phyloP scores from a whole-genome alignment of 768 basidiomycete species.

The Saitozyma podzolica region DNA sequence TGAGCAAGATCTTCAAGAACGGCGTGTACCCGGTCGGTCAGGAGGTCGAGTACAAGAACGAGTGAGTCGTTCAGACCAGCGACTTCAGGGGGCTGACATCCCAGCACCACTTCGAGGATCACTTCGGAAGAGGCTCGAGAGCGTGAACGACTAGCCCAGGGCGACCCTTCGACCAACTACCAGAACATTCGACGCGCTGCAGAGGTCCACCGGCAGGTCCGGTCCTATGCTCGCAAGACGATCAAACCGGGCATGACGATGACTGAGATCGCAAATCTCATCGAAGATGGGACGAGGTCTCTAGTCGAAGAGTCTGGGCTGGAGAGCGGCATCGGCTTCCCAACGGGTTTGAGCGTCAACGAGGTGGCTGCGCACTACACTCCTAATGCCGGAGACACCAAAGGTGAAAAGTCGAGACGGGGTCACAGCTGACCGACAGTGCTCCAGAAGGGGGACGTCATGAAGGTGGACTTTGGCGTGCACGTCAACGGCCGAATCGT shows the following conservation, averaged over 20 bases:
- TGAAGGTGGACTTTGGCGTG: conserved; percentile 97
- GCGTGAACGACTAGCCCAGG: conserved; percentile 71
- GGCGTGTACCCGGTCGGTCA: conserved; percentile 91
- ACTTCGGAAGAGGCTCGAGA: conserved; percentile 89
- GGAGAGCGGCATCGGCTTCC: conserved; percentile 82
- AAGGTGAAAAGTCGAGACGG: conserved; percentile 57
- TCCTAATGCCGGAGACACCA: conserved; percentile 88
- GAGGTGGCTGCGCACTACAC: conserved; percentile 95
- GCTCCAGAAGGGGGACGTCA: conserved; percentile 75
- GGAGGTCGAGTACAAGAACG: conserved; percentile 84
- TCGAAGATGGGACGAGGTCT: conserved; percentile 87
- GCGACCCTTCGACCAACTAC: conserved; percentile 83
- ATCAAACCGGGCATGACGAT: conserved; percentile 92
- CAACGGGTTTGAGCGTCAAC: conserved; percentile 90
- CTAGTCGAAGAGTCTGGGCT: conserved; percentile 84
- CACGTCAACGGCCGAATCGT: conserved; percentile 93
- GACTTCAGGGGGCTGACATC: not conserved
- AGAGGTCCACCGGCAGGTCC: conserved; percentile 94
- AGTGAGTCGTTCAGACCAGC: conserved; percentile 61
- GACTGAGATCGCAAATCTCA: conserved; percentile 89
- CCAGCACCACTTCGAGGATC: conserved; percentile 79
- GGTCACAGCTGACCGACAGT: conserved; percentile 58
- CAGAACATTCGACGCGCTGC: conserved; percentile 84
- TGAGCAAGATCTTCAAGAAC: conserved; percentile 82
- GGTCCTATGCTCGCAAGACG: conserved; percentile 72